Evolutionary conservation across 2,329 filamentous ascomycete species (phyloP).

Genomic region (Plectosphaerella sp.): DNA sequence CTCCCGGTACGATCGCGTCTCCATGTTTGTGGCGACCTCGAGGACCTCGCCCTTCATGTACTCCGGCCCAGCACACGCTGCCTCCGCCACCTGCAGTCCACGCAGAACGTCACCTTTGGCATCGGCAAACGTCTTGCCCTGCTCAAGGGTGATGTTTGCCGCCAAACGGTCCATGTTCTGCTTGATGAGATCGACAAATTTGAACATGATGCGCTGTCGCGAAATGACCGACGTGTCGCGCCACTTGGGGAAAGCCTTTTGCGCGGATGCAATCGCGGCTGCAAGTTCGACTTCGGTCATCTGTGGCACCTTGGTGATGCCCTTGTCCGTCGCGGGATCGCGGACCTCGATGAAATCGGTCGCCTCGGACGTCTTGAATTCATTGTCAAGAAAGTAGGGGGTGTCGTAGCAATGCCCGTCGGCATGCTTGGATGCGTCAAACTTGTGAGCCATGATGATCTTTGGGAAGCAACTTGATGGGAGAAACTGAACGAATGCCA

Average conservation of each 20-base stretch:
- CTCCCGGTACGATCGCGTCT: slow-evolving; percentile 67
- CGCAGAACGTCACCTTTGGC: slow-evolving; percentile 67
- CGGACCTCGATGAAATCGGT: background rate
- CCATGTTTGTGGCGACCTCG: slow-evolving; percentile 74
- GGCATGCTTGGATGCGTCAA: background rate
- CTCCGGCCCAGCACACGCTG: slow-evolving; percentile 67
- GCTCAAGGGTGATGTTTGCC: slow-evolving; percentile 71
- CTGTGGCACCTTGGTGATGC: slow-evolving; percentile 60
- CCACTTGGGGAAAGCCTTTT: slow-evolving; percentile 65
- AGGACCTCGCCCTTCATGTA: slow-evolving; percentile 68
- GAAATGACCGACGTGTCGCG: slow-evolving; percentile 58
- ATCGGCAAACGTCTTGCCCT: slow-evolving; percentile 71
- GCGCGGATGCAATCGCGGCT: slow-evolving; percentile 61
- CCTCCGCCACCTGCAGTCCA: slow-evolving; percentile 69
- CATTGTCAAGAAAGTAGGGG: background rate
- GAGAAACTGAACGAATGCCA: too few relatives aligned
- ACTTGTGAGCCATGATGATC: background rate
- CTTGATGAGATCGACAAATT: slow-evolving; percentile 63
- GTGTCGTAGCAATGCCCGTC: background rate
- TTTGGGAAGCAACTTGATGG: background rate
- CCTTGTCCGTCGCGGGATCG: background rate
- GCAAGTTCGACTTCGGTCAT: slow-evolving; percentile 64
- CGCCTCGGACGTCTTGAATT: background rate
- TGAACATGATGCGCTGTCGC: slow-evolving; percentile 72
- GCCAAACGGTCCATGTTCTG: slow-evolving; percentile 71